Evolutionary conservation across 176 grass and related monocot species (phyloP).

Genomic region (Puccinellia tenuiflora): DNA sequence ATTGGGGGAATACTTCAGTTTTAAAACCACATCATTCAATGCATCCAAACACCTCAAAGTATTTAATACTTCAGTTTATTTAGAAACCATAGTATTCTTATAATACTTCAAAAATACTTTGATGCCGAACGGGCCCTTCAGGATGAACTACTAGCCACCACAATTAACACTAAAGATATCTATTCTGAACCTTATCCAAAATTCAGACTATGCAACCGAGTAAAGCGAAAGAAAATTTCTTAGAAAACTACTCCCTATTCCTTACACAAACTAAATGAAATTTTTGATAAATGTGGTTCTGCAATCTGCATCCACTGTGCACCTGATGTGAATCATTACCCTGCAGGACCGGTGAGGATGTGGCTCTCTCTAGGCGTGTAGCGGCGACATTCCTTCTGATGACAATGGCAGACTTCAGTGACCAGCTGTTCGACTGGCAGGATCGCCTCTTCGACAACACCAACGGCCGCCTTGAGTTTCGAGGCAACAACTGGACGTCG

Average conservation of each 20-base stretch:
- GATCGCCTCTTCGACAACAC: slow-evolving; percentile 59
- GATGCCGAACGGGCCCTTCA: too few relatives aligned
- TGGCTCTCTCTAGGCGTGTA: slow-evolving; percentile 54
- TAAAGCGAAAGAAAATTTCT: not conserved
- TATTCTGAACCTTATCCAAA: not conserved
- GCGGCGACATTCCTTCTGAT: slow-evolving; percentile 54
- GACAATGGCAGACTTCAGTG: slow-evolving; percentile 73
- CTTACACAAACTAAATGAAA: not conserved
- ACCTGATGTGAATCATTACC: not conserved
- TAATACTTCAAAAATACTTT: too few relatives aligned
- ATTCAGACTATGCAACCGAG: not conserved
- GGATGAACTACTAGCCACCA: not conserved
- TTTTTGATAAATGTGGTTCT: not conserved
- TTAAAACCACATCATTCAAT: too few relatives aligned
- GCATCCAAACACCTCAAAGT: too few relatives aligned
- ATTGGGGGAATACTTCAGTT: too few relatives aligned
- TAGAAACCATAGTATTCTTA: too few relatives aligned
- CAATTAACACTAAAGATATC: not conserved
- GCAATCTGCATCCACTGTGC: not conserved
- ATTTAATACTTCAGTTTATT: too few relatives aligned
- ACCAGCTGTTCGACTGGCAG: slow-evolving; percentile 74
- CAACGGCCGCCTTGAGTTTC: slow-evolving; percentile 45
- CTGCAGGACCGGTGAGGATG: slow-evolving; percentile 45
- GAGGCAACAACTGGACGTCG: slow-evolving; percentile 35
- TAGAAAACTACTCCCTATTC: not conserved